A percentile compares a stretch with the other conserved stretches of the same genome.
Conservation (phyloP, 495 filamentous ascomycete species). For the Niebla homalea region DNA sequence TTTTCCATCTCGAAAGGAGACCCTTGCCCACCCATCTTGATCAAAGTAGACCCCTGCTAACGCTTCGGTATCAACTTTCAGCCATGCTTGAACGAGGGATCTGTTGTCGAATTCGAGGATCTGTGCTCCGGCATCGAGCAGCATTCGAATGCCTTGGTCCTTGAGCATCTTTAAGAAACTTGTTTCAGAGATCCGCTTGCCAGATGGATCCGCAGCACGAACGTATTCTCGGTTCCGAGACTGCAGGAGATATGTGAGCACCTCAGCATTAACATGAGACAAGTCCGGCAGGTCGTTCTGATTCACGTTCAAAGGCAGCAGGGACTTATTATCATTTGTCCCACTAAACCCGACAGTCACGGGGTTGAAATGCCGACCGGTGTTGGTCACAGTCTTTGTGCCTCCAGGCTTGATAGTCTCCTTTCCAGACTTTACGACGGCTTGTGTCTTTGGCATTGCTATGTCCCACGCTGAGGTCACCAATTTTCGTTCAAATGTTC, state of each 20-base stretch:
- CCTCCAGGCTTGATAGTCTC: background rate
- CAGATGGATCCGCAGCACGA: background rate
- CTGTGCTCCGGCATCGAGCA: constrained; percentile 65
- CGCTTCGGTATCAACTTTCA: constrained; percentile 18
- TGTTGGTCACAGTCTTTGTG: background rate
- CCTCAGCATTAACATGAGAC: constrained; percentile 49
- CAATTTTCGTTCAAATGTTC: constrained; percentile 50
- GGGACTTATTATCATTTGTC: constrained; percentile 50
- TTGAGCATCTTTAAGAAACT: background rate
- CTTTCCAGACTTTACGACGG: background rate
- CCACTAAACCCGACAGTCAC: constrained; percentile 58
- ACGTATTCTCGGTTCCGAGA: constrained; percentile 36
- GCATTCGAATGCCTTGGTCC: constrained; percentile 29
- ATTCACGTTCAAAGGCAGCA: constrained; percentile 41
- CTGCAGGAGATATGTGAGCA: constrained; percentile 43
- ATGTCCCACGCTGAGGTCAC: constrained; percentile 62
- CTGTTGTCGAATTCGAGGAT: constrained; percentile 50
- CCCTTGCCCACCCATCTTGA: constrained; percentile 26
- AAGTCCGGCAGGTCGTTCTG: constrained; percentile 45
- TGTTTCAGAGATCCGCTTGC: constrained; percentile 1
- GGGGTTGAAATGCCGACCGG: constrained; percentile 28
- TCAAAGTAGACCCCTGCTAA: constrained; percentile 44
- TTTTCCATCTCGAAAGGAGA: constrained; percentile 32
- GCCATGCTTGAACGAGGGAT: constrained; percentile 38
- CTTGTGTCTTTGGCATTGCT: background rate